Conservation (phyloP, 768 basidiomycete species). For the Pleurotus platypus region DNA sequence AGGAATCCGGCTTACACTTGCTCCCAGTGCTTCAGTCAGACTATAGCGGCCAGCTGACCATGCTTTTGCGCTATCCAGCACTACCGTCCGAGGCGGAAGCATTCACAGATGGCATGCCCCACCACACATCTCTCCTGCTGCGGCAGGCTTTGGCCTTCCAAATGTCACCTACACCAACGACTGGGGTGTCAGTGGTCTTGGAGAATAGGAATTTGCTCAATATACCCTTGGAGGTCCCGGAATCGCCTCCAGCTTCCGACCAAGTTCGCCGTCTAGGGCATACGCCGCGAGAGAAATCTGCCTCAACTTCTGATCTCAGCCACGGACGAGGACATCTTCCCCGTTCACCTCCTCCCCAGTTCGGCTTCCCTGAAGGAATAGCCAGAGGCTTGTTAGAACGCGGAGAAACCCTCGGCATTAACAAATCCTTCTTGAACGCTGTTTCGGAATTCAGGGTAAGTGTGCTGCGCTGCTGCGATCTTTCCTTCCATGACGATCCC, state of each 20-base stretch:
- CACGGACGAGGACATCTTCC: constrained; percentile 22
- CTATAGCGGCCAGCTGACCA: constrained; percentile 81
- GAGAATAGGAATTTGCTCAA: constrained; percentile 81
- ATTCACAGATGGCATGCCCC: constrained; percentile 33
- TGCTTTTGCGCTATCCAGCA: constrained; percentile 82
- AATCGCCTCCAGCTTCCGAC: constrained; percentile 30
- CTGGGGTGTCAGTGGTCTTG: constrained; percentile 72
- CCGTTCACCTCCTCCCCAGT: constrained; percentile 37
- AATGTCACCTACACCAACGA: constrained; percentile 67
- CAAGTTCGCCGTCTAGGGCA: constrained; percentile 31
- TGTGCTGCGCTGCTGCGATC: not conserved
- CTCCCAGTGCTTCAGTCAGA: constrained; percentile 77
- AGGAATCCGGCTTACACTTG: constrained; percentile 10
- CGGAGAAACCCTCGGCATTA: constrained; percentile 79
- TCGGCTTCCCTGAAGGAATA: constrained; percentile 68
- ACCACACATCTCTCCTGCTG: constrained; percentile 69
- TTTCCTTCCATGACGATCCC: not conserved
- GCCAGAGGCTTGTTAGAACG: constrained; percentile 70
- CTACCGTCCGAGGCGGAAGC: constrained; percentile 27
- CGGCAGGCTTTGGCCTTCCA: constrained; percentile 81
- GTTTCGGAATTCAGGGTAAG: constrained; percentile 74
- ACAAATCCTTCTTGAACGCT: constrained; percentile 77
- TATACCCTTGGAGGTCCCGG: constrained; percentile 66
- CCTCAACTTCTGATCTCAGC: constrained; percentile 17
- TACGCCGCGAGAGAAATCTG: constrained; percentile 25